Evolutionary conservation across 805 yeast species (phyloP), one percentile per base, ranked within the genome.

Genomic region (Sugiyamaella qingdaonensis): DNA sequence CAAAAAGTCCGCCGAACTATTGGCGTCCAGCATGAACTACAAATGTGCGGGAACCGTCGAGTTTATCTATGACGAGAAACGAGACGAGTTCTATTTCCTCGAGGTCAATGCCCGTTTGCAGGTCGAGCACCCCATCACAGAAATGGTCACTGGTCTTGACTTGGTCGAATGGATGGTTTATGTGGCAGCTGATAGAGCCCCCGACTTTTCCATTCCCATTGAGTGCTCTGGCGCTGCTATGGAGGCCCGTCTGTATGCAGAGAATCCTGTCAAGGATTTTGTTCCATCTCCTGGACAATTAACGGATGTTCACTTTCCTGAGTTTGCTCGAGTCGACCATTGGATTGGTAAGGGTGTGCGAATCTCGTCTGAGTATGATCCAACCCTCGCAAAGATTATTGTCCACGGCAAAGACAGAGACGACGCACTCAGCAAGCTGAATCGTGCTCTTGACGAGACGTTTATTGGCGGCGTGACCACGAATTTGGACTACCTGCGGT

Each of bases 31-130:
- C 24, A 82, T 94, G 85, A 84, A 88, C 62, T 92, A 94, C 74
- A 90, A 88, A 72, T 84, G 96, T 72, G 99, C 98, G 39, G 99
- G 98, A 69, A 92, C 99, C 5, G 96, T 94, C 62, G 99, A 92
- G 72, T 92, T 84, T 68, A 91, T 92, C 63, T 92, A 88, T 66
- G 98, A 94, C 67, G 85, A 86, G 64, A 77, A 70, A 52, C 76
- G 95, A 61, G 92, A 91, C 67, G 94, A 85, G 67, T 94, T 92
- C 69, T 92, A 92, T 75, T 92, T 92, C 73, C 76, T 92, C 65
- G 99, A 92, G 70, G 98, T 92, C 59, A 92, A 92, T 68, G 95
- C 99, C 10, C 84, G 99, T 67, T 79, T 92, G 62, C 99, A 92
- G 71, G 99, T 92, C 46, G 99, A 92, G 74, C 99, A 92, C 70